Evolutionary conservation across 2,329 filamentous ascomycete species (phyloP).

Genomic region (Emergomyces pasteurianus): DNA sequence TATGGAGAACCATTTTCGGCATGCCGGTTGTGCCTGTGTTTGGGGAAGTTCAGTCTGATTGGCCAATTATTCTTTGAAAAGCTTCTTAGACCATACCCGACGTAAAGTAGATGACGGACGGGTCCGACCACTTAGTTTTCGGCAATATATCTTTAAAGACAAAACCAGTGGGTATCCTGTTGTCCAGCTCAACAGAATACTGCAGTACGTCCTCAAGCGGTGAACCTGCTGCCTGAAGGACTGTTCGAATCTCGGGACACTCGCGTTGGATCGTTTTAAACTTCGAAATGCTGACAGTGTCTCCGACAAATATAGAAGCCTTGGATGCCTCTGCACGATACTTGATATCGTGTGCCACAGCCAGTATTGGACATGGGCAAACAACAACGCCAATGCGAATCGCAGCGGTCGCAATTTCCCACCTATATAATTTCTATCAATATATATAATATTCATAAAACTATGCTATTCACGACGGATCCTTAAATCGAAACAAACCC

Average conservation of each 20-base stretch:
- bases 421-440: slow-evolving; percentile 16
- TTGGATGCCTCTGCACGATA: slow-evolving; percentile 23
- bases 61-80: background rate
- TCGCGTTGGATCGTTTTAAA: slow-evolving; percentile 19
- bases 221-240: slow-evolving; percentile 21
- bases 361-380: slow-evolving; percentile 27
- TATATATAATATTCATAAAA: background rate
- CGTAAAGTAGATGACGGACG: slow-evolving; percentile 30
- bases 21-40: slow-evolving; percentile 25
- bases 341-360: slow-evolving; percentile 30
- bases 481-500: background rate
- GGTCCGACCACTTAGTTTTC: slow-evolving; percentile 18
- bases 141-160: slow-evolving; percentile 10
- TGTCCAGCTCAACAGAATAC: slow-evolving; percentile 16
- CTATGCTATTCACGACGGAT: background rate
- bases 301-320: slow-evolving; percentile 29
- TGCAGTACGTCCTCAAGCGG: slow-evolving; percentile 15
- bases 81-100: slow-evolving; percentile 6
- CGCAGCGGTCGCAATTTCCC: slow-evolving; percentile 29
- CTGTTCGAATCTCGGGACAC: slow-evolving; percentile 22
- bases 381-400: slow-evolving; percentile 26
- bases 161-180: slow-evolving; percentile 15
- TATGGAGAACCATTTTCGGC: slow-evolving; percentile 32
- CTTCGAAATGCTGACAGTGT: slow-evolving; percentile 23
- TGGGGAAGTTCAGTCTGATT: background rate